phyloP scores from a whole-genome alignment of 2,329 filamentous ascomycete species.

The Pseudogymnoascus sp. region DNA sequence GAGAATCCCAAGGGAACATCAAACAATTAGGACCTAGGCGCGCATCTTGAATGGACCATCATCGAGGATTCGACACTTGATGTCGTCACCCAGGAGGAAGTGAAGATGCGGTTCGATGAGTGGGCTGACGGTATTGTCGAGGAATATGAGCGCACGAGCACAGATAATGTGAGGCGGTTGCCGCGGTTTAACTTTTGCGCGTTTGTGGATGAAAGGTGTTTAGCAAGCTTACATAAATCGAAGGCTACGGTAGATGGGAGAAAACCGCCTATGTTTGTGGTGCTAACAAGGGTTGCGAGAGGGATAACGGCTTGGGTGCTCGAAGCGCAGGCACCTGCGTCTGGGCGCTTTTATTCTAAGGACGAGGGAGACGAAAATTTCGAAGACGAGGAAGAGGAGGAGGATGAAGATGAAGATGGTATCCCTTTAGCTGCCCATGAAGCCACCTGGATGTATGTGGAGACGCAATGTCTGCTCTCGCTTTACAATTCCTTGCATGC shows the following conservation, averaged over 20 bases:
- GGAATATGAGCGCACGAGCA: background rate
- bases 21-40: background rate
- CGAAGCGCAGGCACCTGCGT: background rate
- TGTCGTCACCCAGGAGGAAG: background rate
- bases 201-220: background rate
- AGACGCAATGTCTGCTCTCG: background rate
- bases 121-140: background rate
- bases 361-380: background rate
- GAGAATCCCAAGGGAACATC: background rate
- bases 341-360: background rate
- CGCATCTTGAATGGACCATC: background rate
- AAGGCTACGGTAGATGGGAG: background rate
- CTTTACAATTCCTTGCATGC: background rate
- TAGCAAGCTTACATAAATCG: background rate
- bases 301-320: background rate
- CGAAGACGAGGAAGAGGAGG: background rate
- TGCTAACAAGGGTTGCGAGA: background rate
- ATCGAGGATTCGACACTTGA: background rate
- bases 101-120: background rate
- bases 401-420: background rate
- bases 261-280: background rate
- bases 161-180: background rate
- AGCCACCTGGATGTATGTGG: background rate
- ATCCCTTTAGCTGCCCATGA: background rate
- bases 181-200: background rate